Conservation (phyloP, 1,139 yeast species). For the Saccharomycopsis hybrid region DNA sequence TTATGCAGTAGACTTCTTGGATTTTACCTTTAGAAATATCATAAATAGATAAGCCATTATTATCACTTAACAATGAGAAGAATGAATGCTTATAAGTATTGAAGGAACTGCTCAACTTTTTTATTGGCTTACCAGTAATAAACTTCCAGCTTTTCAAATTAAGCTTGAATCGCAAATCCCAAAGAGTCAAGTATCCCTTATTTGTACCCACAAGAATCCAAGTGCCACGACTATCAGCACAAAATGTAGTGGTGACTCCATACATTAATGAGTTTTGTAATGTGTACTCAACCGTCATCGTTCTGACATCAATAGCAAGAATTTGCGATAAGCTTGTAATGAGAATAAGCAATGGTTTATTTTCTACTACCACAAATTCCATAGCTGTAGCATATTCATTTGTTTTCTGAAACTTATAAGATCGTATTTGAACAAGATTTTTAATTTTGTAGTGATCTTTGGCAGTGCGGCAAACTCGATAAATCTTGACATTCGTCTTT, state of each 20-base stretch:
- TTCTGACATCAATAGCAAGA: constrained; percentile 51
- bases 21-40: constrained; percentile 46
- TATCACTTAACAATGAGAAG: constrained; percentile 17
- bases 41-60: constrained; percentile 13
- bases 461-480: constrained; percentile 34
- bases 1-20: constrained; percentile 11
- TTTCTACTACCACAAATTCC: constrained; percentile 32
- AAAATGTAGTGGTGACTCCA: constrained; percentile 60
- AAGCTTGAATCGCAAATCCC: constrained; percentile 73
- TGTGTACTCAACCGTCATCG: constrained; percentile 40
- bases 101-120: constrained; percentile 30
- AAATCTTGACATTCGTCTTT: constrained; percentile 58
- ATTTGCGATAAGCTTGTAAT: constrained; percentile 52
- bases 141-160: constrained; percentile 58
- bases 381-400: constrained; percentile 42
- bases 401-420: constrained; percentile 18
- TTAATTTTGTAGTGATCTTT: constrained; percentile 10
- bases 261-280: constrained; percentile 53
- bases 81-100: constrained; percentile 12
- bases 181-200: constrained; percentile 64
- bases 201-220: constrained; percentile 77
- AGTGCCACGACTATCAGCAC: constrained; percentile 43
- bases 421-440: constrained; percentile 12
- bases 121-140: constrained; percentile 44
- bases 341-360: constrained; percentile 35